Base-by-base conservation (phyloP, 345 rosid genomes). In the Ceriops decandra region DNA sequence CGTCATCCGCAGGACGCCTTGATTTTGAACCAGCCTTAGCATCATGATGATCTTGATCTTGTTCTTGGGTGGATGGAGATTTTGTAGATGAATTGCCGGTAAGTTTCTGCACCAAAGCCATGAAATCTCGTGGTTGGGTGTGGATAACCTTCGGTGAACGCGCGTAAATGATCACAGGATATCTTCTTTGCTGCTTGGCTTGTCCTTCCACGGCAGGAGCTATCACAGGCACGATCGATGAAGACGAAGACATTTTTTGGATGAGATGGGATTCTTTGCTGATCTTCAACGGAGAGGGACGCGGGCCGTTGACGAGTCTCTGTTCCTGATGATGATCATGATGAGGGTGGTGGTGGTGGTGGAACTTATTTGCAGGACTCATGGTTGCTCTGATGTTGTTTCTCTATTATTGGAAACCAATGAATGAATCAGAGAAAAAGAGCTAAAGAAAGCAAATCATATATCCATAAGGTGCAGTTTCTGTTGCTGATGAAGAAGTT, bases 21-120 rank as follows among this genome's bases (percentile, higher is more conserved):
- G 30, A 1, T 30, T 28, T 49, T 31, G 11, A 27, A 4, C 32
- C 54, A 16, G 30, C 33, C 17, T 58, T 22, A 6, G 2, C 27
- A 16, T 6, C 3, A 35, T 6, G 20, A 35, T 6, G 20, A 9
- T 32, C 30, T 28, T 49, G 9, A 1, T 1, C 19, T 27, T 62
- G 49, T 17, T 47, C n/a, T 24, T 31, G 47, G 20, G 3, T 33
- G 0, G 31, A 5, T 57, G 57, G 54, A 16, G 27, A n/a, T 5
- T 36, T 38, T 10, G 71, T 22, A 51, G 47, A 33, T 4, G 72
- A 68, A 63, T 38, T 49, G 9, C 73, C 77, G 16, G 77, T 74
- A 24, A 74, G 73, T 49, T 68, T 63, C 35, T 74, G 77, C 5
- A 74, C 77, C 60, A 74, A 26, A 9, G 73, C 77, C 77, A 68